These are phyloP conservation scores for Auricularia cornea DNA, from an alignment of 768 basidiomycete species.

Conservation along the genomic window DNA sequence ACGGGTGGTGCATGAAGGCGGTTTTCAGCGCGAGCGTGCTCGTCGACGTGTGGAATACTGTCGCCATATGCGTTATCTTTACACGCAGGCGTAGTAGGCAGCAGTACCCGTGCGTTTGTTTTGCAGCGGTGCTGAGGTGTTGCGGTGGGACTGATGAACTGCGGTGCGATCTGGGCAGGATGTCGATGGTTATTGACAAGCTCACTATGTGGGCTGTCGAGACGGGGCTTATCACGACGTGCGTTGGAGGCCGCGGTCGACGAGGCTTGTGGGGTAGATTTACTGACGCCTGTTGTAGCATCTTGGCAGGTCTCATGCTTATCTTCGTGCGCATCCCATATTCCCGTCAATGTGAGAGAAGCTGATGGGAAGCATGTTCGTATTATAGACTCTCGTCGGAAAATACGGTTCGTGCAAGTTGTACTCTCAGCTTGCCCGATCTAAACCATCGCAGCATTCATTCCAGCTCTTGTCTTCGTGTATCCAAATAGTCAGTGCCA, in stretches of 20 bases:
- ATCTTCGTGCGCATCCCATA: background rate
- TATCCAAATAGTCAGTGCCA: background rate
- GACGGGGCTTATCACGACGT: background rate
- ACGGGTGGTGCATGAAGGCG: background rate
- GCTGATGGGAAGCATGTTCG: background rate
- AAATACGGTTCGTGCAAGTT: background rate
- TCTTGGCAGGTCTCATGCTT: background rate
- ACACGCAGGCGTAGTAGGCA: background rate
- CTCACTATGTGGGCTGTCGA: background rate
- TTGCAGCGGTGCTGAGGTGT: background rate
- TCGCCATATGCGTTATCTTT: background rate
- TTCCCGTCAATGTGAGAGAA: background rate
- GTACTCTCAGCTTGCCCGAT: background rate
- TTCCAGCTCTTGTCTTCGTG: background rate
- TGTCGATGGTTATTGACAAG: background rate
- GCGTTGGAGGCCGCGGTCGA: background rate
- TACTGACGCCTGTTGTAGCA: background rate
- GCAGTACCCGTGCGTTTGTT: background rate
- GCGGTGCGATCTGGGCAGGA: background rate
- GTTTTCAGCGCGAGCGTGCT: background rate
- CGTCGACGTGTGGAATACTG: background rate
- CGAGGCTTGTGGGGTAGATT: background rate
- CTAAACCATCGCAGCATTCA: background rate
- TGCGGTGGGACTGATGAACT: no score
- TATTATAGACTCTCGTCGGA: background rate